Percentiles rank a stretch among this genome's conserved stretches.
phyloP scores from a whole-genome alignment of 352 stramenopile genomes.

The Phytophthora quininea region DNA sequence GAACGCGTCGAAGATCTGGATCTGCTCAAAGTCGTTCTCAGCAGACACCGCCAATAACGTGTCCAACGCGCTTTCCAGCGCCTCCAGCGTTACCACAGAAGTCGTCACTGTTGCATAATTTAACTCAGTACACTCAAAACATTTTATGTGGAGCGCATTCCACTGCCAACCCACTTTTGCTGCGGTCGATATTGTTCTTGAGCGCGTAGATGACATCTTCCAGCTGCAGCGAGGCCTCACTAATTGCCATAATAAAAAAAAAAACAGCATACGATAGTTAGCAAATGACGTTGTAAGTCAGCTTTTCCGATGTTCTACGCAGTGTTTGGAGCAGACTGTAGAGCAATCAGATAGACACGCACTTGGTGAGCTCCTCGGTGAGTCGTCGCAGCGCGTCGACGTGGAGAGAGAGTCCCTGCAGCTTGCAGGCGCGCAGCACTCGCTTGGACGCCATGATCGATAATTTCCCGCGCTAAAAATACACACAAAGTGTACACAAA shows the following conservation, averaged over 20 bases:
- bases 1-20: conserved; percentile 88
- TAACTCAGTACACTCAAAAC: background rate
- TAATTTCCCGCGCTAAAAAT: conserved; percentile 22
- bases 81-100: conserved; percentile 83
- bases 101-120: conserved; percentile 62
- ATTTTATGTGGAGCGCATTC: background rate
- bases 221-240: conserved; percentile 75
- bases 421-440: conserved; percentile 84
- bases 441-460: conserved; percentile 71
- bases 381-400: conserved; percentile 70
- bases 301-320: conserved; percentile 7
- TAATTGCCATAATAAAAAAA: conserved; percentile 21
- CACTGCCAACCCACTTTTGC: conserved; percentile 63
- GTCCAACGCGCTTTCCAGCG: conserved; percentile 82
- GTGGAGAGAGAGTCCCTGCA: conserved; percentile 83
- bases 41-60: conserved; percentile 80
- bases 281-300: background rate
- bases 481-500: conserved; percentile 8
- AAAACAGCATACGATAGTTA: conserved; percentile 2
- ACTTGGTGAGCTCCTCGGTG: conserved; percentile 73
- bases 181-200: conserved; percentile 91
- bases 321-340: conserved; percentile 9
- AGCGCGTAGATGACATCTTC: conserved; percentile 86
- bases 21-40: conserved; percentile 83
- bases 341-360: conserved; percentile 16